Conservation (phyloP, 306 rosid genomes). For the Vigna reflexopilosa region DNA sequence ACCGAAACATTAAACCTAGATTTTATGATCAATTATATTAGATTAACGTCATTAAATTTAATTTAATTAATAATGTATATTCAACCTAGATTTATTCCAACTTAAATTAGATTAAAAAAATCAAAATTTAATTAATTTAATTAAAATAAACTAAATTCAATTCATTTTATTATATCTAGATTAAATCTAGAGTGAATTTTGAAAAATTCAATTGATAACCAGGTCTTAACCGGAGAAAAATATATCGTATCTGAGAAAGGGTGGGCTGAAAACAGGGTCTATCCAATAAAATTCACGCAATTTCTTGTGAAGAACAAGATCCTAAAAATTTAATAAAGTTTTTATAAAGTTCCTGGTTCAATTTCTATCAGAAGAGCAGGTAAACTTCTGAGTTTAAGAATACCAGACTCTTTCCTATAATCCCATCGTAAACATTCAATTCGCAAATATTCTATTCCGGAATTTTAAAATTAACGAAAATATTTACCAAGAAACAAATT, state of each 20-base stretch:
- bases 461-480: background rate
- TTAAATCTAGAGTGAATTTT: no score
- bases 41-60: no score
- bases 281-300: background rate
- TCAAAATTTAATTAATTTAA: no score
- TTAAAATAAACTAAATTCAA: no score
- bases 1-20: no score
- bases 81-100: no score
- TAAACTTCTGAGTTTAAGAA: slow-evolving; percentile 14
- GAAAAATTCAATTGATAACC: no score
- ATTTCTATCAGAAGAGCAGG: background rate
- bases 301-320: no score
- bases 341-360: background rate
- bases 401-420: background rate
- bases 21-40: no score
- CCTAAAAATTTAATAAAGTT: background rate
- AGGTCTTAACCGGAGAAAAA: background rate
- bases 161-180: no score
- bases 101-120: no score
- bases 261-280: background rate
- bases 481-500: background rate
- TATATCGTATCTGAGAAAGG: background rate
- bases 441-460: background rate
- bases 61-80: no score
- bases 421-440: background rate